phyloP scores from a whole-genome alignment of 495 filamentous ascomycete genomes.

The Acidomyces sp. region DNA sequence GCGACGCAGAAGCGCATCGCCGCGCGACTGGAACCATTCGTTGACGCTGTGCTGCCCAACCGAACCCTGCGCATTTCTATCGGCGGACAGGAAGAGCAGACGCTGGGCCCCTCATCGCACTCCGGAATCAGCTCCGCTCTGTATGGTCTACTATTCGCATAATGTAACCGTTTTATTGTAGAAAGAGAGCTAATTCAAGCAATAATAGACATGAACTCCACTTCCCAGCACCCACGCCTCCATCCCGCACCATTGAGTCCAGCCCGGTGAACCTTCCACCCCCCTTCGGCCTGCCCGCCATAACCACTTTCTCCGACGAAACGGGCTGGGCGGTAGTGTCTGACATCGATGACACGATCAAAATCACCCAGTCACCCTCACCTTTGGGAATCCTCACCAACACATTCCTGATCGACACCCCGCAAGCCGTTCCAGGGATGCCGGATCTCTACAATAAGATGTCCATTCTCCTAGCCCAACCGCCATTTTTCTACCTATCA shows the following conservation, averaged over 20 bases:
- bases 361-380: slow-evolving; percentile 69
- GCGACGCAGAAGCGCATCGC: slow-evolving; percentile 53
- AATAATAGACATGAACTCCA: too few relatives aligned
- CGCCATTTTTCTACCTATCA: slow-evolving; percentile 85
- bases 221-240: too few relatives aligned
- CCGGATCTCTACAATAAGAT: slow-evolving; percentile 64
- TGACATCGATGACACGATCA: slow-evolving; percentile 94
- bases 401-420: slow-evolving; percentile 61
- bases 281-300: slow-evolving; percentile 32
- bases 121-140: slow-evolving; percentile 58
- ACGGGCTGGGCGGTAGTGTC: slow-evolving; percentile 82
- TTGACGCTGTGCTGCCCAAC: slow-evolving; percentile 60
- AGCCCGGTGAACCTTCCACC: slow-evolving; percentile 10
- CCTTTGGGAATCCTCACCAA: slow-evolving; percentile 65
- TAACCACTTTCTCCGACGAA: slow-evolving; percentile 58
- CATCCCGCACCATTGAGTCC: too few relatives aligned
- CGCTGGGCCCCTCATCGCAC: slow-evolving; percentile 53
- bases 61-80: slow-evolving; percentile 48
- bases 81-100: slow-evolving; percentile 31
- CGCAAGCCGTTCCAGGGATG: slow-evolving; percentile 64
- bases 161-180: too few relatives aligned
- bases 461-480: slow-evolving; percentile 38
- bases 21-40: slow-evolving; percentile 58
- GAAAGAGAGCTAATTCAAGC: too few relatives aligned
- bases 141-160: slow-evolving; percentile 30